Conservation (phyloP, 495 filamentous ascomycete genomes). For the Glarea lozoyensis region DNA sequence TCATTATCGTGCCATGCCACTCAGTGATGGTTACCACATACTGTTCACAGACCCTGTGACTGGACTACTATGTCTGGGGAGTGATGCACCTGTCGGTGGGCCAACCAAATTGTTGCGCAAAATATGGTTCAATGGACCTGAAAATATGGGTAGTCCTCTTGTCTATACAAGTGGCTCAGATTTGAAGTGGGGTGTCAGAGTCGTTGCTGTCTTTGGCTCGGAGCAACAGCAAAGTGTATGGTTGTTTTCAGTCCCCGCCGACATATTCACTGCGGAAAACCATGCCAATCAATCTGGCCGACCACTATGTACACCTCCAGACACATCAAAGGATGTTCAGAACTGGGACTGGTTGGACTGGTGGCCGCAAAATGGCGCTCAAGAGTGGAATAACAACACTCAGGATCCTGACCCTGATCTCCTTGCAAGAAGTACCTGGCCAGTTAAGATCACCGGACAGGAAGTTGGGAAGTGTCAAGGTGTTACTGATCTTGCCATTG, state of each 20-base stretch:
- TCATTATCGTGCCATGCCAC: conserved; percentile 58
- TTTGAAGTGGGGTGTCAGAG: conserved; percentile 48
- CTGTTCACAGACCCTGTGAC: conserved; percentile 60
- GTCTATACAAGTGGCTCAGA: conserved; percentile 53
- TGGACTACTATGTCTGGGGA: conserved; percentile 54
- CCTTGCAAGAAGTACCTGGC: conserved; percentile 16
- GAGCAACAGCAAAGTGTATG: conserved; percentile 33
- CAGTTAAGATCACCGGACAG: conserved; percentile 29
- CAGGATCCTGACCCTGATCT: conserved; percentile 13
- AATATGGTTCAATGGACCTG: conserved; percentile 34
- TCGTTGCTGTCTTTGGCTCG: conserved; percentile 50
- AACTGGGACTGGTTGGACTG: conserved; percentile 15
- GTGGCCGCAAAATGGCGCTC: conserved; percentile 14
- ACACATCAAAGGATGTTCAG: background rate
- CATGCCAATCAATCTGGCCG: background rate
- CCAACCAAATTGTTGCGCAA: conserved; percentile 31
- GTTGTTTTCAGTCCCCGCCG: conserved; percentile 55
- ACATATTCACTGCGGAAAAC: conserved; percentile 39
- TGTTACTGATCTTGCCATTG: conserved; percentile 30
- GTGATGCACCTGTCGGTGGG: conserved; percentile 47
- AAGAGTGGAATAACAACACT: conserved; percentile 11
- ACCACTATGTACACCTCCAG: background rate
- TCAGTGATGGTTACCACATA: conserved; percentile 62
- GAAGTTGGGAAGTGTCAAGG: conserved; percentile 25
- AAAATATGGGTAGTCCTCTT: conserved; percentile 24